Conservation (phyloP, 2,329 filamentous ascomycete genomes). For the Penicillium palitans region DNA sequence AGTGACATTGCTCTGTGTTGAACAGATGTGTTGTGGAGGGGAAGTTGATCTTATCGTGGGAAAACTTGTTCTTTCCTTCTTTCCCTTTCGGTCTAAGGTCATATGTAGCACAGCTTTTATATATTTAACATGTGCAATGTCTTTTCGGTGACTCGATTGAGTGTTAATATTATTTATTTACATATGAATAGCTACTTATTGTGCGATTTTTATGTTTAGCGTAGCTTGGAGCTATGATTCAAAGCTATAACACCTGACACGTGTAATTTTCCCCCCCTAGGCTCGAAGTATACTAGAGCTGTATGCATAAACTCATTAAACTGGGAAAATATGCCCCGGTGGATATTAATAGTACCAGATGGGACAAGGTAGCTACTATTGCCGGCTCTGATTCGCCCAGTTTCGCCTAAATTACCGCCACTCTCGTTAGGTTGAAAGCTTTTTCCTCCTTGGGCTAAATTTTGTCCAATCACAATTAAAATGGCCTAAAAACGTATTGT, state of each 20-base stretch:
- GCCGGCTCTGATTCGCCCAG: neutral
- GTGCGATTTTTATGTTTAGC: neutral
- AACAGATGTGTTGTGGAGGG: neutral
- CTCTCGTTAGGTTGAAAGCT: neutral
- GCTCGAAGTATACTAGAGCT: neutral
- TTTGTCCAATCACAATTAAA: neutral
- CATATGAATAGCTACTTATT: neutral
- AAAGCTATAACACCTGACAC: neutral
- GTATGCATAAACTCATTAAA: neutral
- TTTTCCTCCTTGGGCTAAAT: neutral
- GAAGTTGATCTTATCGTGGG: neutral
- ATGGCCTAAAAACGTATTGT: neutral
- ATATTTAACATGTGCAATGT: neutral
- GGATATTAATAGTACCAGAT: neutral
- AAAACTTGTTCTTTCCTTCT: neutral
- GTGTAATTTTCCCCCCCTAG: neutral
- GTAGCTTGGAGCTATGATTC: neutral
- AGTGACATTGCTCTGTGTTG: constrained; percentile 47
- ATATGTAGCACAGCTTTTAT: neutral
- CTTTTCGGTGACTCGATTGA: neutral
- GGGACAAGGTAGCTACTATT: neutral
- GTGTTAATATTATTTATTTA: neutral
- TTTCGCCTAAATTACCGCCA: neutral
- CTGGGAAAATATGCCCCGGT: neutral
- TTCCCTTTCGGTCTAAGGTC: neutral